Evolutionary conservation across 352 stramenopile genomes (phyloP), one percentile per base, ranked within the genome.

Genomic region (Blastocystis sp.): DNA sequence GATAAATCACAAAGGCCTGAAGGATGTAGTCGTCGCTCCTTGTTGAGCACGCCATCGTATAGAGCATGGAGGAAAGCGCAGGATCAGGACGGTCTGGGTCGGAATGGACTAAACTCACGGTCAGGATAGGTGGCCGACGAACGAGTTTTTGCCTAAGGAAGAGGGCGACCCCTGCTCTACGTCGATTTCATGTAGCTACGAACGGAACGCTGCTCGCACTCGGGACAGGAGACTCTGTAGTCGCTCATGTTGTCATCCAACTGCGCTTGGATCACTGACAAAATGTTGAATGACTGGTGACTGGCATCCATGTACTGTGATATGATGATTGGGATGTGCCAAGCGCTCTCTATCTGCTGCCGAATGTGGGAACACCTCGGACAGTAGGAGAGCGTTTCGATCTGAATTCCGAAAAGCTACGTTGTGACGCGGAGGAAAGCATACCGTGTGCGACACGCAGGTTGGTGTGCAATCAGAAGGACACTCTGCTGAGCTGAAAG

Each of bases 291-390:
- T 0, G 70, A 41, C 50, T 34, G 4, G 13, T 34, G 29, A n/a
- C 29, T 47, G 26, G 5, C 18, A 7, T 61, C 26, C 15, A 54
- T 6, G 43, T 64, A 39, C 43, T 80, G 70, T 23, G 50, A 80
- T 9, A 80, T 43, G 11, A 63, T 64, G n/a, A 80, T n/a, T 7
- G 70, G 70, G 6, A 80, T 18, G 50, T 80, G 70, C 70, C 70
- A 80, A 9, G 64, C 37, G 2, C 34, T 64, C n/a, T 80, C 70
- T 26, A 26, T 39, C 18, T 39, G 15, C 50, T 80, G 15, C 41
- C 50, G 34, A 23, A 37, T 15, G 18, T 80, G 18, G 0, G 23
- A 41, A 41, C 70, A 80, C 6, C 23, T 39, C 18, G 45, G 50
- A 43, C 70, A 80, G 70, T 23, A 41, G n/a, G 45, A 18, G 29